Conservation (phyloP, 2,329 filamentous ascomycete genomes). For the Ceratocystis papillata region DNA sequence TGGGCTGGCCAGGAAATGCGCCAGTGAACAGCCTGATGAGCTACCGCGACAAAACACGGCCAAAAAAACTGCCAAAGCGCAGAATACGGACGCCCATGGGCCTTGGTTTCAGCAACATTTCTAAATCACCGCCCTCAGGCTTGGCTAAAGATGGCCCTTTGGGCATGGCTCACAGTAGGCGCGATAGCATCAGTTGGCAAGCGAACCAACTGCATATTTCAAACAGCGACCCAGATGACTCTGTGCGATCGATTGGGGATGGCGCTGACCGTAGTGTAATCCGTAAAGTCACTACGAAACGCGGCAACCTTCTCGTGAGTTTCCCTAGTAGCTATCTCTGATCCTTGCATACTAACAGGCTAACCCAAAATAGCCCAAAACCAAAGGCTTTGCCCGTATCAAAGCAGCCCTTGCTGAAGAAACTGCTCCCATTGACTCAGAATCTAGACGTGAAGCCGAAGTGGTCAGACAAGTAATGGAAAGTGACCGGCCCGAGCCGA, state of each 20-base stretch:
- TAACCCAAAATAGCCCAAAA: slow-evolving; percentile 60
- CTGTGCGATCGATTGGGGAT: slow-evolving; percentile 58
- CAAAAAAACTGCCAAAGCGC: slow-evolving; percentile 56
- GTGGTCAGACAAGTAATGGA: slow-evolving; percentile 92
- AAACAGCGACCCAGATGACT: slow-evolving; percentile 55
- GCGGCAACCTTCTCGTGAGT: slow-evolving; percentile 77
- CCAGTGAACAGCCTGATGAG: slow-evolving; percentile 57
- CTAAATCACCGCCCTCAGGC: slow-evolving; percentile 61
- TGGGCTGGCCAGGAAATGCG: slow-evolving; percentile 51
- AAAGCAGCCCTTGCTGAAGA: slow-evolving; percentile 84
- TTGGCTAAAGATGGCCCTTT: slow-evolving; percentile 31
- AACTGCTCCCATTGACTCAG: slow-evolving; percentile 72
- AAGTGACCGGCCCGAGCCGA: slow-evolving; percentile 57
- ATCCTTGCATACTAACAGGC: slow-evolving; percentile 28
- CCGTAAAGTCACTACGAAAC: slow-evolving; percentile 68
- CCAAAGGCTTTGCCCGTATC: slow-evolving; percentile 89
- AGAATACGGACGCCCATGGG: slow-evolving; percentile 41
- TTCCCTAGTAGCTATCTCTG: neutral
- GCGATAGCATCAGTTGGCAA: slow-evolving; percentile 83
- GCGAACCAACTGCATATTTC: slow-evolving; percentile 79
- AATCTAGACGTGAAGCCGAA: slow-evolving; percentile 83
- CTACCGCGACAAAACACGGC: slow-evolving; percentile 66
- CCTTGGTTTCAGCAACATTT: slow-evolving; percentile 42
- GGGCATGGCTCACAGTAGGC: slow-evolving; percentile 44
- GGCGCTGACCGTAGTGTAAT: slow-evolving; percentile 64